Evolutionary conservation across 306 rosid species (phyloP).

Genomic region (Calophaca sinica): DNA sequence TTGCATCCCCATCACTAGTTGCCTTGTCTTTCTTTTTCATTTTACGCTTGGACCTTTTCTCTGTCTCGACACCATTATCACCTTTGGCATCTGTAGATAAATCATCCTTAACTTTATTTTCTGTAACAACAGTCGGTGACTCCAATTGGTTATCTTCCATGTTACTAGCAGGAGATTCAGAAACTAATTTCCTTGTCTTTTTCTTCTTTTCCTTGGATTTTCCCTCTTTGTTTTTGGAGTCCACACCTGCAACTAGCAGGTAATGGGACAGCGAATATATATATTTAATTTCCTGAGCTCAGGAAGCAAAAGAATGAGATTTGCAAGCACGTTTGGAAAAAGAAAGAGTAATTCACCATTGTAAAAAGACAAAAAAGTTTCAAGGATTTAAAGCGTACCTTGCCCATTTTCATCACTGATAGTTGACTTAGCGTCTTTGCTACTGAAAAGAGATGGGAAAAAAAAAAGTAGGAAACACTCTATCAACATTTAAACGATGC

Average conservation of each 20-base stretch:
- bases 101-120: slow-evolving; percentile 47
- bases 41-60: slow-evolving; percentile 66
- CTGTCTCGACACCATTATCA: slow-evolving; percentile 46
- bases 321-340: slow-evolving; percentile 3
- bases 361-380: background rate
- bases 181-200: slow-evolving; percentile 57
- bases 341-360: slow-evolving; percentile 4
- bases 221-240: slow-evolving; percentile 41
- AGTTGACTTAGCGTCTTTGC: slow-evolving; percentile 51
- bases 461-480: slow-evolving; percentile 15
- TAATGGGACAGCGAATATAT: slow-evolving; percentile 10
- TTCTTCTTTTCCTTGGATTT: slow-evolving; percentile 64
- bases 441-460: slow-evolving; percentile 45
- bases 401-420: slow-evolving; percentile 49
- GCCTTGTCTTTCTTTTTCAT: slow-evolving; percentile 60
- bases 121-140: slow-evolving; percentile 34
- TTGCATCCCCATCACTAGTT: slow-evolving; percentile 47
- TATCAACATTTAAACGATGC: slow-evolving; percentile 22
- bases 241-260: slow-evolving; percentile 41
- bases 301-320: slow-evolving; percentile 28
- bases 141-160: slow-evolving; percentile 47
- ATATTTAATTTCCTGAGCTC: slow-evolving; percentile 3
- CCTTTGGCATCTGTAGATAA: slow-evolving; percentile 46
- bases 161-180: slow-evolving; percentile 50
- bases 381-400: slow-evolving; percentile 55